A percentile compares a stretch with the other conserved stretches of the same genome.
Evolutionary conservation across 768 basidiomycete species (phyloP).

Genomic region (Amanita phalloides): DNA sequence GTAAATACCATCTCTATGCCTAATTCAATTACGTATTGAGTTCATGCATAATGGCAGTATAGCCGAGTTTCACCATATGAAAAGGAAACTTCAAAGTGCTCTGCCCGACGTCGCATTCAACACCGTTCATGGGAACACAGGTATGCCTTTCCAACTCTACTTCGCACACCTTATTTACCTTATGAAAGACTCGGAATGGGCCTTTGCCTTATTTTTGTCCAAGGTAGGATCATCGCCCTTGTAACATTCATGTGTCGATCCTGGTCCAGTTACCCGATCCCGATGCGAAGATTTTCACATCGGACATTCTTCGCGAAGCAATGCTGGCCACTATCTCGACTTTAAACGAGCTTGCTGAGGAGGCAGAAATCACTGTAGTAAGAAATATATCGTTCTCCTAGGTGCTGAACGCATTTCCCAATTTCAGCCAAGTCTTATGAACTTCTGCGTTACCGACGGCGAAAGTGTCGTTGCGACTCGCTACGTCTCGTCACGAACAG

Average conservation of each 20-base stretch:
- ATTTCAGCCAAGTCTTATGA: constrained; percentile 75
- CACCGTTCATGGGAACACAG: constrained; percentile 87
- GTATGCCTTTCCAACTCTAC: constrained; percentile 23
- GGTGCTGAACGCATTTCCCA: background rate
- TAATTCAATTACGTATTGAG: constrained; percentile 23
- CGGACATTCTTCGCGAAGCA: constrained; percentile 61
- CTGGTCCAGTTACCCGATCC: constrained; percentile 62
- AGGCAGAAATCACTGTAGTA: constrained; percentile 66
- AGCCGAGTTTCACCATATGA: constrained; percentile 70
- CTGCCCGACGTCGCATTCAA: constrained; percentile 81
- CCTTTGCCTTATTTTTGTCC: constrained; percentile 85
- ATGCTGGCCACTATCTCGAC: constrained; percentile 83
- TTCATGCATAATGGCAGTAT: constrained; percentile 99
- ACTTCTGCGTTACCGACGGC: constrained; percentile 96
- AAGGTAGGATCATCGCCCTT: constrained; percentile 32
- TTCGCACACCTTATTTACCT: background rate
- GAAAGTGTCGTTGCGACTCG: constrained; percentile 88
- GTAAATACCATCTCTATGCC: background rate
- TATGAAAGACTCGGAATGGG: constrained; percentile 85
- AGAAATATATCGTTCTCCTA: background rate
- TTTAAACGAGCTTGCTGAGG: constrained; percentile 67
- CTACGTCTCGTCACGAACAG: constrained; percentile 85
- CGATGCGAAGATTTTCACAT: constrained; percentile 64
- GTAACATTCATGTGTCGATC: constrained; percentile 7
- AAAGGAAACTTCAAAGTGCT: constrained; percentile 65